phyloP scores from a whole-genome alignment of 1,284 basidiomycete genomes.

The Albatrellus sp. region DNA sequence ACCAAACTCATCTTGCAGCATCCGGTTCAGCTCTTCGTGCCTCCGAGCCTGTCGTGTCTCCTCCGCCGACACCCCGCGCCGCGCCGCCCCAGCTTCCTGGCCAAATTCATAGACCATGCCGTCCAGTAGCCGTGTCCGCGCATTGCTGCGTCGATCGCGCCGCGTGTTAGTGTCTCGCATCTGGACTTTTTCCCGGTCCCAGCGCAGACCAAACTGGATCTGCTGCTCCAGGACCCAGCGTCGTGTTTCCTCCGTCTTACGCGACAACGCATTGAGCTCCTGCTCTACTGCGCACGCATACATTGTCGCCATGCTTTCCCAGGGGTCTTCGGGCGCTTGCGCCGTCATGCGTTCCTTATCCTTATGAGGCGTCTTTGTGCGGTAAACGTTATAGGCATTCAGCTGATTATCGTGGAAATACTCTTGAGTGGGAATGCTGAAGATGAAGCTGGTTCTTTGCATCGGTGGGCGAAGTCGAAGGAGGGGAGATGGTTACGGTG shows the following conservation, averaged over 20 bases:
- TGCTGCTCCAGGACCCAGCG: slow-evolving; percentile 47
- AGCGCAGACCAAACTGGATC: slow-evolving; percentile 9
- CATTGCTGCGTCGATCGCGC: background rate
- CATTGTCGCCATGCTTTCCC: slow-evolving; percentile 29
- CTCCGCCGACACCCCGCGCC: slow-evolving; percentile 16
- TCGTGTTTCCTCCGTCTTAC: slow-evolving; percentile 37
- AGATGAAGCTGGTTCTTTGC: no score
- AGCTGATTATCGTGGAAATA: no score
- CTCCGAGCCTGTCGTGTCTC: slow-evolving; percentile 9
- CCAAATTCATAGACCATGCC: no score
- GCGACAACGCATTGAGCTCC: slow-evolving; percentile 28
- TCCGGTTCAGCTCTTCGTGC: slow-evolving; percentile 22
- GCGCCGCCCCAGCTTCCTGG: slow-evolving; percentile 1
- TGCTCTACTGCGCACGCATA: slow-evolving; percentile 47
- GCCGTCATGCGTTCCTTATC: no score
- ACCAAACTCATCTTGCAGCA: slow-evolving; percentile 19
- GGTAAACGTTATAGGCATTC: no score
- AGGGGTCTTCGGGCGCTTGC: background rate
- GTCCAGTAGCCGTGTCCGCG: no score
- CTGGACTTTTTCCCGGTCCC: background rate
- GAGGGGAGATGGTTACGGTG: no score
- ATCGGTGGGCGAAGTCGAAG: no score
- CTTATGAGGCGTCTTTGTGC: no score
- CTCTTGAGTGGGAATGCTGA: no score
- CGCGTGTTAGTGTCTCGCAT: background rate